These are phyloP conservation scores for Pulicaria dysenterica DNA, from an alignment of 129 eudicot species.

Conservation along the genomic window DNA sequence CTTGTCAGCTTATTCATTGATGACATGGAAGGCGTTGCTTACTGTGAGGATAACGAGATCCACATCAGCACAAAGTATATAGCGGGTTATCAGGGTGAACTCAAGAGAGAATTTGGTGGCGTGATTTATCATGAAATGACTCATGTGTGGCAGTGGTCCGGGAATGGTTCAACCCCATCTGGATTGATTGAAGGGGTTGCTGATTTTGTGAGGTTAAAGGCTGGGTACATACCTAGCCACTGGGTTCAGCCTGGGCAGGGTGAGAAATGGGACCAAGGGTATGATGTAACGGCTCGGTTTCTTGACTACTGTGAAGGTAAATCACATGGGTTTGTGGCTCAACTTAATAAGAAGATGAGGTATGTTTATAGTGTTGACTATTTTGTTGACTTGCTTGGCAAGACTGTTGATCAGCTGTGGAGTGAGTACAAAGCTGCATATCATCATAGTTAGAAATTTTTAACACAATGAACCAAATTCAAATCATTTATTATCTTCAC, in stretches of 20 bases:
- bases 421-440: slow-evolving; percentile 39
- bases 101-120: slow-evolving; percentile 42
- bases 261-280: slow-evolving; percentile 49
- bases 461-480: neutral
- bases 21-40: slow-evolving; percentile 50
- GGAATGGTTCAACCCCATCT: slow-evolving; percentile 41
- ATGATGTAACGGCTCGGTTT: slow-evolving; percentile 47
- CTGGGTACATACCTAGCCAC: slow-evolving; percentile 35
- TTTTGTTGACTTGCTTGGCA: slow-evolving; percentile 46
- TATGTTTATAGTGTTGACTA: slow-evolving; percentile 30
- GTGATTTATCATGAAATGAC: slow-evolving; percentile 59
- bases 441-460: slow-evolving; percentile 13
- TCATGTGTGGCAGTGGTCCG: slow-evolving; percentile 67
- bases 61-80: slow-evolving; percentile 47
- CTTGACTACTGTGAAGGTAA: slow-evolving; percentile 43
- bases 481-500: neutral
- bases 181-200: slow-evolving; percentile 61
- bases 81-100: slow-evolving; percentile 34
- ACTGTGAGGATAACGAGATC: slow-evolving; percentile 33
- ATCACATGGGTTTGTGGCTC: slow-evolving; percentile 41
- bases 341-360: slow-evolving; percentile 44
- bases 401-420: slow-evolving; percentile 45
- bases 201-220: slow-evolving; percentile 40
- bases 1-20: slow-evolving; percentile 36
- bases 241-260: slow-evolving; percentile 49